phyloP scores from a whole-genome alignment of 2,329 filamentous ascomycete species.

The Aotearoamyces nothofagi region DNA sequence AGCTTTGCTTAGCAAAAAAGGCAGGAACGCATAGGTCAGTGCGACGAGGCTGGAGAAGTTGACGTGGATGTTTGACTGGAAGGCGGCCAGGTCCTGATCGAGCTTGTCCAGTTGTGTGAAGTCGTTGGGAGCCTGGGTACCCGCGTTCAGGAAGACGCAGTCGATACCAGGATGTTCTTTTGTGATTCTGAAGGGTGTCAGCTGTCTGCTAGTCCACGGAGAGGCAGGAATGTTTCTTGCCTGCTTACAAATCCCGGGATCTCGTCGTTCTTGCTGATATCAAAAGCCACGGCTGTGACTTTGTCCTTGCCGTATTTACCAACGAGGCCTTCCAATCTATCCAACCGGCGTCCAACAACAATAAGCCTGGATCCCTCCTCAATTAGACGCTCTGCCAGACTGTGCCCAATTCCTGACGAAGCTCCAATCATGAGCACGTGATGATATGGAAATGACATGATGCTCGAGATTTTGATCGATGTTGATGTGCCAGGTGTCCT shows the following conservation, averaged over 20 bases:
- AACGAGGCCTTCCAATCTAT: constrained; percentile 32
- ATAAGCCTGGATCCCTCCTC: constrained; percentile 33
- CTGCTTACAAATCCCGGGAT: constrained; percentile 27
- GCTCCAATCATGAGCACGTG: constrained; percentile 38
- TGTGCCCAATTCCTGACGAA: constrained; percentile 36
- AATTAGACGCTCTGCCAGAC: constrained; percentile 29
- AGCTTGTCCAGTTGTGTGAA: constrained; percentile 30
- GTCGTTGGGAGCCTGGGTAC: constrained; percentile 33
- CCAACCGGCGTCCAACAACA: constrained; percentile 36
- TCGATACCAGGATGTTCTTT: constrained; percentile 33
- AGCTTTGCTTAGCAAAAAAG: not conserved
- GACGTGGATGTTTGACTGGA: not conserved
- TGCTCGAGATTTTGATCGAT: too few species aligned
- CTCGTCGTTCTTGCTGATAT: constrained; percentile 28
- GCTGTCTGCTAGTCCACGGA: too few species aligned
- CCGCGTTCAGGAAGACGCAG: constrained; percentile 40
- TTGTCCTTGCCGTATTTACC: constrained; percentile 26
- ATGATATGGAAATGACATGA: constrained; percentile 37
- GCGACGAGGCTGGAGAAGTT: not conserved
- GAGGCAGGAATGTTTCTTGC: too few species aligned
- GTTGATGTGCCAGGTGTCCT: too few species aligned
- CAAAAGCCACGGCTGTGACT: constrained; percentile 25
- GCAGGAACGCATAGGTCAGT: not conserved
- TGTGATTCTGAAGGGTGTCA: constrained; percentile 19
- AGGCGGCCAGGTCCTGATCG: constrained; percentile 14